A percentile compares a stretch with the other conserved stretches of the same genome.
phyloP scores from a whole-genome alignment of 2,329 filamentous ascomycete species.

The Cryphonectria japonica region DNA sequence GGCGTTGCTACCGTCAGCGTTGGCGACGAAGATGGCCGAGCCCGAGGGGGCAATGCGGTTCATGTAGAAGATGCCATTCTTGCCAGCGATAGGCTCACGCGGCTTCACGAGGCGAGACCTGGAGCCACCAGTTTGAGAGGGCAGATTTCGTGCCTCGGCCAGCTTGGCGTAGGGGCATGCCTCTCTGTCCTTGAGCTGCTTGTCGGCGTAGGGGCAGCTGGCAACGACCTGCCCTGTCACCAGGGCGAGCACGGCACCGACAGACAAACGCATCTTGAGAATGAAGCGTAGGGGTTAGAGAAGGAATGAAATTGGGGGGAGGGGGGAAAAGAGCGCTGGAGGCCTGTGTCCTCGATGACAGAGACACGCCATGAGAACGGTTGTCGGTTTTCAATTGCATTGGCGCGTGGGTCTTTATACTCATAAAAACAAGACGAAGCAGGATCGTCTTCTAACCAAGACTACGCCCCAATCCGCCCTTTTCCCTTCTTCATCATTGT shows the following conservation, averaged over 20 bases:
- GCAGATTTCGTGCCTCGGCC: not conserved
- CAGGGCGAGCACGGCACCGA: conserved; percentile 14
- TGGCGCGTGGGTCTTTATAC: not conserved
- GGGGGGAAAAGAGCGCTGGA: not conserved
- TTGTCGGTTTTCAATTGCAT: not conserved
- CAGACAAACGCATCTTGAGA: conserved; percentile 10
- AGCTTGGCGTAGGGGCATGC: conserved; percentile 25
- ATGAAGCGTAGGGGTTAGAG: too few species aligned
- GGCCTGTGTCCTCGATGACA: not conserved
- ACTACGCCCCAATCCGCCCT: not conserved
- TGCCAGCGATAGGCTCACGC: conserved; percentile 14
- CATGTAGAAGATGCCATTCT: conserved; percentile 27
- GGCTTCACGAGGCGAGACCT: conserved; percentile 8
- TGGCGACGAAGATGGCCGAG: conserved; percentile 38
- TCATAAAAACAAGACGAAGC: not conserved
- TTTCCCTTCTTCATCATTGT: not conserved
- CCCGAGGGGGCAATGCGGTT: conserved; percentile 32
- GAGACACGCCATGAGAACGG: not conserved
- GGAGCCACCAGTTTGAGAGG: not conserved
- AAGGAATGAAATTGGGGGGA: too few species aligned
- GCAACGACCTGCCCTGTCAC: conserved; percentile 11
- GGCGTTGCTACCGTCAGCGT: conserved; percentile 45
- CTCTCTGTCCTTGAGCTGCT: conserved; percentile 26
- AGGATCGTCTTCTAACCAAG: not conserved
- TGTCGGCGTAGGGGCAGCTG: conserved; percentile 23